Conservation (phyloP, 2,329 filamentous ascomycete species). For the Monosporascus cannonballus region DNA sequence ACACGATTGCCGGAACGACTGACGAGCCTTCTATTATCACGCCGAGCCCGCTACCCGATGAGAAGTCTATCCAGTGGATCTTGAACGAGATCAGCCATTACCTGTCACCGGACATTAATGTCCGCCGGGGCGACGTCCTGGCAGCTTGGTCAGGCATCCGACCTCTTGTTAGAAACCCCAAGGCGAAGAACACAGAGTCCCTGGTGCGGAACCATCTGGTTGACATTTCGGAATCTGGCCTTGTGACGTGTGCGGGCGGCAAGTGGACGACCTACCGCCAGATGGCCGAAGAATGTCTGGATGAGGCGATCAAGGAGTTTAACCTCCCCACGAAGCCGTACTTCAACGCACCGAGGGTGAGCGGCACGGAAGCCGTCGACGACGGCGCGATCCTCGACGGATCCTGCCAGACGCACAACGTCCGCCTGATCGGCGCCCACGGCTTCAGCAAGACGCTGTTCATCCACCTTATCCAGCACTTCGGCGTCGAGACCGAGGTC, state of each 20-base stretch:
- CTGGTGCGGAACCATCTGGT: conserved; percentile 83
- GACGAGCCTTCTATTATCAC: conserved; percentile 71
- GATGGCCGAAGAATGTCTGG: conserved; percentile 87
- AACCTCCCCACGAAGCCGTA: conserved; percentile 52
- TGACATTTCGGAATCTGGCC: conserved; percentile 69
- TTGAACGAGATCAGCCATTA: conserved; percentile 77
- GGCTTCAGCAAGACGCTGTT: conserved; percentile 85
- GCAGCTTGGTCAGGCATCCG: conserved; percentile 87
- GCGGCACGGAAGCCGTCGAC: conserved; percentile 62
- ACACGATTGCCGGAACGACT: conserved; percentile 85
- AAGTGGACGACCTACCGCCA: conserved; percentile 94
- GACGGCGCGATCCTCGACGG: conserved; percentile 62
- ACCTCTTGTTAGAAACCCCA: conserved; percentile 79
- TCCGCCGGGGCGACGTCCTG: conserved; percentile 79
- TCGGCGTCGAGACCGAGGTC: conserved; percentile 84
- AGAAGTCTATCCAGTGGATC: conserved; percentile 86
- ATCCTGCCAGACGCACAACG: conserved; percentile 75
- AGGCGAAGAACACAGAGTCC: conserved; percentile 78
- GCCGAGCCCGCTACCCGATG: conserved; percentile 68
- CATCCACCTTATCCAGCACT: conserved; percentile 92
- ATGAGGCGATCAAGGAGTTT: conserved; percentile 69
- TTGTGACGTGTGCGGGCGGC: conserved; percentile 79
- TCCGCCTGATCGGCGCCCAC: conserved; percentile 76
- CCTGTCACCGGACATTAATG: conserved; percentile 76
- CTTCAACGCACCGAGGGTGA: conserved; percentile 57